Evolutionary conservation across 78 protist species (phyloP).

Genomic region (Trichosphaerium sp.): DNA sequence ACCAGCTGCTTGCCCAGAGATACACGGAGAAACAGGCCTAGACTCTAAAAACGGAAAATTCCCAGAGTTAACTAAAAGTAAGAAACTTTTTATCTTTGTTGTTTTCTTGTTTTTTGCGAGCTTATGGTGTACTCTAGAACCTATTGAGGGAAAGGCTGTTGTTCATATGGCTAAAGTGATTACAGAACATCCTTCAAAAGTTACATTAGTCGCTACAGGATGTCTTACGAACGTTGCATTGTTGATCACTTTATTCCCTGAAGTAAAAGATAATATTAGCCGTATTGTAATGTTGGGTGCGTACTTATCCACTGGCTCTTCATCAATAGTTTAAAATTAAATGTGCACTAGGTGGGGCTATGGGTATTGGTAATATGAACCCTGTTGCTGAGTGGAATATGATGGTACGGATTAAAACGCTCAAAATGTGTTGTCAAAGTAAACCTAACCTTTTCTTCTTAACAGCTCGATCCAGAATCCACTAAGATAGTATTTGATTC

Average conservation of each 20-base stretch:
- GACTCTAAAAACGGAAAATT: too few relatives aligned
- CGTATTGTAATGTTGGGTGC: conserved; percentile 71
- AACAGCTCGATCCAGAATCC: conserved; percentile 69
- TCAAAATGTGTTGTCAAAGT: too few relatives aligned
- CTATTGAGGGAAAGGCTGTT: conserved; percentile 11
- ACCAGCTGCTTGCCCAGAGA: conserved; percentile 58
- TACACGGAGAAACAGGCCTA: conserved; percentile 74
- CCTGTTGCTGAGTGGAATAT: conserved; percentile 75
- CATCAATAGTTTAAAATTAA: not conserved
- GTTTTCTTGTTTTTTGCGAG: too few relatives aligned
- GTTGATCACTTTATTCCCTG: conserved; percentile 48
- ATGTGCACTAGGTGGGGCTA: too few relatives aligned
- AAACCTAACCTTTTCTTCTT: not conserved
- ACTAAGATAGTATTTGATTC: conserved; percentile 55
- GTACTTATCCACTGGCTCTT: not conserved
- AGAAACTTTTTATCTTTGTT: too few relatives aligned
- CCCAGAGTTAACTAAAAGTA: too few relatives aligned
- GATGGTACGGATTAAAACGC: too few relatives aligned
- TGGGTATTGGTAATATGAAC: conserved; percentile 55
- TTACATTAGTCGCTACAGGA: conserved; percentile 66
- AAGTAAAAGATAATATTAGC: conserved; percentile 27
- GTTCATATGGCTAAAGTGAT: conserved; percentile 15
- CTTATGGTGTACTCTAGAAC: conserved; percentile 6
- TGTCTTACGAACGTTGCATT: conserved; percentile 70
- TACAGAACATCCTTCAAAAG: not conserved